Evolutionary conservation across 345 rosid species (phyloP).

Genomic region (Jatropha curcas): DNA sequence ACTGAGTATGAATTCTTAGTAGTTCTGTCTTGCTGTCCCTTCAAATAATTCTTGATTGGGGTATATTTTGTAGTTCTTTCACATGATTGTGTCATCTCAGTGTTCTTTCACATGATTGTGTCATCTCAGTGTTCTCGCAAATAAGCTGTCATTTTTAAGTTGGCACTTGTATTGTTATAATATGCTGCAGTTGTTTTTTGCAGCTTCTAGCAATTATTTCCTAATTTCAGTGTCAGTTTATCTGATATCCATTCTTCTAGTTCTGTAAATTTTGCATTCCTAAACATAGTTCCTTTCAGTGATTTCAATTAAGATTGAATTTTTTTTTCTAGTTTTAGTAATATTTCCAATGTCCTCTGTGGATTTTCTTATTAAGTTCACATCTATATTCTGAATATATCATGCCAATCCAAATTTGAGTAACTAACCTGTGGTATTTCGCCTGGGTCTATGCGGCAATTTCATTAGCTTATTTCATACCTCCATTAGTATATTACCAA

Average conservation of each 20-base stretch:
- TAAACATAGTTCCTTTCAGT: background rate
- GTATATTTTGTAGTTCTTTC: background rate
- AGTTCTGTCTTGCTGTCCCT: background rate
- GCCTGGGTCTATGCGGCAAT: background rate
- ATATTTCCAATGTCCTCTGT: background rate
- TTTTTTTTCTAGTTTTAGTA: background rate
- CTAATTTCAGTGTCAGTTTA: background rate
- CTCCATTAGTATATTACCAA: slow-evolving; percentile 7
- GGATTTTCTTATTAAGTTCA: background rate
- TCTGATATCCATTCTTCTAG: background rate
- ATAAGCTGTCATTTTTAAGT: background rate
- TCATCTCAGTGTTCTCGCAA: background rate
- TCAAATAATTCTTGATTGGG: background rate
- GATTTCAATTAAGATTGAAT: background rate
- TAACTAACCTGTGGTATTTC: background rate
- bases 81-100: background rate
- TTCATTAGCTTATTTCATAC: background rate
- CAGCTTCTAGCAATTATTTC: background rate
- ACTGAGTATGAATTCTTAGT: background rate
- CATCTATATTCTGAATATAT: background rate
- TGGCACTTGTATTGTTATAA: too few species aligned
- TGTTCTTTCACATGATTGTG: too few species aligned
- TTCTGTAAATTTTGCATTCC: background rate
- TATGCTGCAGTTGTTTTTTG: background rate
- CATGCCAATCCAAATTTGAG: background rate